Conservation (phyloP, 805 yeast species). For the Candida nanaspora region DNA sequence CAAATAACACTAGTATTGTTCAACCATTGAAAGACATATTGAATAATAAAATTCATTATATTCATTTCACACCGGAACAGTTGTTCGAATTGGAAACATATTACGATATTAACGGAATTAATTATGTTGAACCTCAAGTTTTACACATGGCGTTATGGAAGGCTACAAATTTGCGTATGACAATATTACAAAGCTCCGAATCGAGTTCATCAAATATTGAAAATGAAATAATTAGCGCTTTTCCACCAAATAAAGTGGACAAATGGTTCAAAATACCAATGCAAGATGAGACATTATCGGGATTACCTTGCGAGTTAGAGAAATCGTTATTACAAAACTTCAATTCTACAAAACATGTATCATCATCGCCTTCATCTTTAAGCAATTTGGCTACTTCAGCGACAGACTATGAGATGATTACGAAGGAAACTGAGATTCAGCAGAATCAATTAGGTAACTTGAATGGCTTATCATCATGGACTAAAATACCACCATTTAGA, state of each 20-base stretch:
- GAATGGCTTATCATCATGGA: slow-evolving; percentile 15
- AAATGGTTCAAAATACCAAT: slow-evolving; percentile 36
- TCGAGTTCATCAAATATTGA: slow-evolving; percentile 22
- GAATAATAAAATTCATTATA: slow-evolving; percentile 36
- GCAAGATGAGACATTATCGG: slow-evolving; percentile 41
- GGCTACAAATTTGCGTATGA: slow-evolving; percentile 34
- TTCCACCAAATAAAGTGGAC: slow-evolving; percentile 20
- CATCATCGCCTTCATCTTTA: not conserved
- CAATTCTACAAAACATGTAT: slow-evolving; percentile 2
- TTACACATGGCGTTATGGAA: slow-evolving; percentile 45
- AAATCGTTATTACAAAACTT: slow-evolving; percentile 14
- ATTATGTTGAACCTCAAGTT: slow-evolving; percentile 31
- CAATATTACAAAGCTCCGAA: slow-evolving; percentile 23
- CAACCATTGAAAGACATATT: slow-evolving; percentile 25
- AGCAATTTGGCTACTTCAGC: slow-evolving; percentile 20
- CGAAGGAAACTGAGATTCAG: slow-evolving; percentile 7
- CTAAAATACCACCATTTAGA: slow-evolving; percentile 46
- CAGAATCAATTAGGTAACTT: slow-evolving; percentile 11
- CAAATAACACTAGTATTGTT: slow-evolving; percentile 4
- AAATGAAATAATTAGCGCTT: slow-evolving; percentile 17
- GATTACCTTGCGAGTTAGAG: slow-evolving; percentile 32
- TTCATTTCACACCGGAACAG: slow-evolving; percentile 43
- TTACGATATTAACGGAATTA: slow-evolving; percentile 27
- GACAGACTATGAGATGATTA: no score
- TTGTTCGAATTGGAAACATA: slow-evolving; percentile 35